These are phyloP conservation scores for Metschnikowia lunata DNA, from an alignment of 805 yeast genomes.

Conservation along the genomic window DNA sequence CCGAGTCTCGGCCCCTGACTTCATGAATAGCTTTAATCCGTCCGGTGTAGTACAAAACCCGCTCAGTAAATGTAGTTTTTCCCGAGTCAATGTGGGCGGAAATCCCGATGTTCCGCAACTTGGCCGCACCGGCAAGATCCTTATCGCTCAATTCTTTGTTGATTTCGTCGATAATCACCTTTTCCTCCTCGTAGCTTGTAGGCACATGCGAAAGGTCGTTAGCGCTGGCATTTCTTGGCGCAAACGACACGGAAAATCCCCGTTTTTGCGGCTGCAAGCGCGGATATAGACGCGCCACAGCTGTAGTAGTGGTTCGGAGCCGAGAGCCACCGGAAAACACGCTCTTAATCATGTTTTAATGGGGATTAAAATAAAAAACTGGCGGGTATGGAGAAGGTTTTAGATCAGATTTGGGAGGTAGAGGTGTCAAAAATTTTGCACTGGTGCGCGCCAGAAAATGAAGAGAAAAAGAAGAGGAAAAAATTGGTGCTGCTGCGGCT, in stretches of 20 bases:
- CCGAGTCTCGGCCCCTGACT: slow-evolving; percentile 94
- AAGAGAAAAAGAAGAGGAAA: no score
- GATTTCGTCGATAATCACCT: slow-evolving; percentile 59
- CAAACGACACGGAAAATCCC: slow-evolving; percentile 2
- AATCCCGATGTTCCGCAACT: slow-evolving; percentile 91
- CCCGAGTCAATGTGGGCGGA: slow-evolving; percentile 99
- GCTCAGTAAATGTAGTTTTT: slow-evolving; percentile 95
- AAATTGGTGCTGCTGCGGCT: no score
- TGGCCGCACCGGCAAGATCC: slow-evolving; percentile 49
- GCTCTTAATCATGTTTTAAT: slow-evolving; percentile 1
- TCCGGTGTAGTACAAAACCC: slow-evolving; percentile 94
- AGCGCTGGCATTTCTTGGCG: slow-evolving; percentile 1
- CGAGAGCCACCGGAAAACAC: slow-evolving; percentile 1
- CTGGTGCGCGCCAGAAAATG: no score
- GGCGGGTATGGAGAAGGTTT: no score
- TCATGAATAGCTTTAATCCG: slow-evolving; percentile 96
- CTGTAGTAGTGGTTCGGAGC: neutral
- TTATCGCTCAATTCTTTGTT: slow-evolving; percentile 43
- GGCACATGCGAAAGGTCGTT: slow-evolving; percentile 22
- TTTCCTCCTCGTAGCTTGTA: slow-evolving; percentile 66
- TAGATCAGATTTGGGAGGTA: no score
- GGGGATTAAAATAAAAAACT: no score
- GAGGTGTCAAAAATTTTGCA: no score
- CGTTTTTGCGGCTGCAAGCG: neutral
- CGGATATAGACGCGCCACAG: neutral